phyloP scores from a whole-genome alignment of 208 protist genomes.

The Leishmania braziliensis region DNA sequence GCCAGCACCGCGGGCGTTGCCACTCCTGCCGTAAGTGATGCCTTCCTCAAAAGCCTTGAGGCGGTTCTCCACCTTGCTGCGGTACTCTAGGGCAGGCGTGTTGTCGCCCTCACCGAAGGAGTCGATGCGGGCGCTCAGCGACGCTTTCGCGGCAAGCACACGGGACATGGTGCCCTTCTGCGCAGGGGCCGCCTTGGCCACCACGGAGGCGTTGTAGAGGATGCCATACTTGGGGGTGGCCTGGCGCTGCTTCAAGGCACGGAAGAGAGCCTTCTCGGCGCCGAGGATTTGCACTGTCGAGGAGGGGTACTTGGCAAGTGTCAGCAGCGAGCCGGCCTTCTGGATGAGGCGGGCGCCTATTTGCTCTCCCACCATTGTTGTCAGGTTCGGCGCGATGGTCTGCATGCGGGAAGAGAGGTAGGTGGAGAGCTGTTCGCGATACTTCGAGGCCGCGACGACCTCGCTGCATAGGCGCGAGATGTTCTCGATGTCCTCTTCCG shows the following conservation, averaged over 20 bases:
- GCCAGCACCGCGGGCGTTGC: constrained; percentile 83
- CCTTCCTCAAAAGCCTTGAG: constrained; percentile 92
- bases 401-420: constrained; percentile 98
- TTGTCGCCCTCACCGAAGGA: constrained; percentile 96
- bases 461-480: constrained; percentile 93
- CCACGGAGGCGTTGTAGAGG: constrained; percentile 98
- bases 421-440: constrained; percentile 94
- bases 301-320: constrained; percentile 98
- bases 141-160: constrained; percentile 98
- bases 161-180: constrained; percentile 96
- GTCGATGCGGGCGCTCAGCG: constrained; percentile 97
- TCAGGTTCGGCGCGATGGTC: constrained; percentile 99
- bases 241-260: constrained; percentile 98
- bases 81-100: constrained; percentile 86
- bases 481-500: constrained; percentile 95
- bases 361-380: constrained; percentile 97
- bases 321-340: constrained; percentile 97
- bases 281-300: constrained; percentile 99
- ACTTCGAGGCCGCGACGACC: constrained; percentile 93
- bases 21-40: constrained; percentile 85
- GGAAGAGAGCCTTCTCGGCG: constrained; percentile 99
- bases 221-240: constrained; percentile 99
- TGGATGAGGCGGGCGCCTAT: constrained; percentile 99
- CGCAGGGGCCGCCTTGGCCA: constrained; percentile 93
- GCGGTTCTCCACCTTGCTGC: constrained; percentile 89